A percentile compares a stretch with the other conserved stretches of the same genome.
Conservation (phyloP, 2,329 filamentous ascomycete genomes). For the Xylariaceae sp. region DNA sequence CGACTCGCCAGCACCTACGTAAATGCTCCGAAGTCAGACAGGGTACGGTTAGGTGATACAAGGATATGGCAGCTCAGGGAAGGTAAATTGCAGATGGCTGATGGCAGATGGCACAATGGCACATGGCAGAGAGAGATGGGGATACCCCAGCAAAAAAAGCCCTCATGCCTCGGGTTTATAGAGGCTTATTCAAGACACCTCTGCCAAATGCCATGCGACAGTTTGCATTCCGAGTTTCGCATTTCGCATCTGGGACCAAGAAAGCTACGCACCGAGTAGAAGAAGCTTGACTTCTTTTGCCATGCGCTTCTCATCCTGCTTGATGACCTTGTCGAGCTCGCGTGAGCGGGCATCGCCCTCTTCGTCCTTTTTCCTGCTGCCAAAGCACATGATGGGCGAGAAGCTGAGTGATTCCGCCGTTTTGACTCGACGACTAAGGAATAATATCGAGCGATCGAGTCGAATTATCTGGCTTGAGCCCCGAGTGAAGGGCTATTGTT, state of each 20-base stretch:
- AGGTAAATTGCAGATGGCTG: too few species aligned
- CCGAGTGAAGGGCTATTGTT: not conserved
- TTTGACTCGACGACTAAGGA: too few species aligned
- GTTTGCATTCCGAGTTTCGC: too few species aligned
- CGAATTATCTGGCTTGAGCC: not conserved
- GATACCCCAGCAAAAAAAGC: too few species aligned
- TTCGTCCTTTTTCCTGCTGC: constrained; percentile 45
- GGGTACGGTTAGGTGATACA: constrained; percentile 8
- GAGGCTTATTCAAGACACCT: not conserved
- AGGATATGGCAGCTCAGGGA: not conserved
- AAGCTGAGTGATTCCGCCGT: too few species aligned
- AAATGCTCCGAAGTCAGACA: constrained; percentile 21
- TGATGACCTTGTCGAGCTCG: constrained; percentile 82
- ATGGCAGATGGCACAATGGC: too few species aligned
- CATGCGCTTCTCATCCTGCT: constrained; percentile 81
- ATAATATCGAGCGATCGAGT: not conserved
- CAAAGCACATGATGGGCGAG: constrained; percentile 57
- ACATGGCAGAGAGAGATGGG: too few species aligned
- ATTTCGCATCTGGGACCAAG: constrained; percentile 6
- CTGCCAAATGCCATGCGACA: constrained; percentile 2
- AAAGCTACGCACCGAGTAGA: constrained; percentile 65
- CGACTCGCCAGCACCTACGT: constrained; percentile 81
- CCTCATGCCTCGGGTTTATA: too few species aligned
- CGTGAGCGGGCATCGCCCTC: constrained; percentile 52
- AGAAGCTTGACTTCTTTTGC: constrained; percentile 88